Conservation (phyloP, 73 alveolate genomes). For the Paraurostyla sp. region DNA sequence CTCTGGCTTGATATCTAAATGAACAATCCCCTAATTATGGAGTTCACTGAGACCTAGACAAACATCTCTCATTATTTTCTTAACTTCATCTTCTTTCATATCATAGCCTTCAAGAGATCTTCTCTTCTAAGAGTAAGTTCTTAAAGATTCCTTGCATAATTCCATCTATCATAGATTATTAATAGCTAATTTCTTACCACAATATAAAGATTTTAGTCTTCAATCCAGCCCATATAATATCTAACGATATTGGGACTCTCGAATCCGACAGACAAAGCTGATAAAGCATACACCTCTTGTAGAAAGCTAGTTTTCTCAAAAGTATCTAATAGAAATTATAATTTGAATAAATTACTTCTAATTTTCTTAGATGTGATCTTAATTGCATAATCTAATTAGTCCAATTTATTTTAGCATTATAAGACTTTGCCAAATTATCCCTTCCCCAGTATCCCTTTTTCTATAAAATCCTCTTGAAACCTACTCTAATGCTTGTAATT, state of each 20-base stretch:
- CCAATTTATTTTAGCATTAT: slow-evolving; percentile 81
- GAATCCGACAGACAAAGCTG: slow-evolving; percentile 82
- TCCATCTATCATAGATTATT: slow-evolving; percentile 74
- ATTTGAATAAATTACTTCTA: slow-evolving; percentile 46
- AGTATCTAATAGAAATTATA: neutral
- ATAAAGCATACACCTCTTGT: slow-evolving; percentile 85
- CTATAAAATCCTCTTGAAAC: slow-evolving; percentile 60
- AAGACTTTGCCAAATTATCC: slow-evolving; percentile 90
- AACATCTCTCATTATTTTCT: slow-evolving; percentile 78
- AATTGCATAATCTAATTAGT: slow-evolving; percentile 84
- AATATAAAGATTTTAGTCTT: slow-evolving; percentile 70
- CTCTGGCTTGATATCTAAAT: slow-evolving; percentile 97
- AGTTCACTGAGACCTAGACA: slow-evolving; percentile 90
- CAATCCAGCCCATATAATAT: slow-evolving; percentile 90
- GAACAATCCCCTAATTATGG: slow-evolving; percentile 94
- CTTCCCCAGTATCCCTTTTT: slow-evolving; percentile 74
- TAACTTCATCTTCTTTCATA: slow-evolving; percentile 64
- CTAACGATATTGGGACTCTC: slow-evolving; percentile 83
- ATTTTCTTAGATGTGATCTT: slow-evolving; percentile 72
- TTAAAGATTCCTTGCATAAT: slow-evolving; percentile 77
- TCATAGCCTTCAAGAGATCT: neutral
- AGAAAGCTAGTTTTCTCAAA: slow-evolving; percentile 58
- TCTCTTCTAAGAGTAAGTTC: neutral
- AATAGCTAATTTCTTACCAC: slow-evolving; percentile 10
- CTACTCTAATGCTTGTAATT: slow-evolving; percentile 40